Evolutionary conservation across 2,329 filamentous ascomycete genomes (phyloP).

Genomic region (Ophiostoma sp.): DNA sequence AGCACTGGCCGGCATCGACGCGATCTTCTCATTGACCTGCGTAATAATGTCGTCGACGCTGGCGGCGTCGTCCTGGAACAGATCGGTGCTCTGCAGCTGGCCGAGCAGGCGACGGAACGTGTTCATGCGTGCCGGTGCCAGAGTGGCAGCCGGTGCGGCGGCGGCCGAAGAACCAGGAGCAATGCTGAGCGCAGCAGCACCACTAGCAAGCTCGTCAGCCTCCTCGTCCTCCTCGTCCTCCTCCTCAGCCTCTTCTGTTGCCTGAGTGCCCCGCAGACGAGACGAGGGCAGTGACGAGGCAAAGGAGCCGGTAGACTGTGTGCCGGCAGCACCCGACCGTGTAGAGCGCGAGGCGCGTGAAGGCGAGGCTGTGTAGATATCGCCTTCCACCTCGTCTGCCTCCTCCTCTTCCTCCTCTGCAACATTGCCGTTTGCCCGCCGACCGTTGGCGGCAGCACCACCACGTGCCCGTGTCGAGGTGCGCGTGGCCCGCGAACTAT

Average conservation of each 20-base stretch:
- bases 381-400: conserved; percentile 47
- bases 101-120: conserved; percentile 81
- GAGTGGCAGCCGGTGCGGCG: conserved; percentile 15
- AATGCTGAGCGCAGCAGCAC: conserved; percentile 44
- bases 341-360: conserved; percentile 46
- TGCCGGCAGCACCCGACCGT: conserved; percentile 32
- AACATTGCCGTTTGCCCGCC: conserved; percentile 40
- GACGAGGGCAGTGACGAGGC: conserved; percentile 79
- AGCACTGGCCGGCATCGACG: conserved; percentile 38
- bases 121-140: conserved; percentile 63
- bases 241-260: conserved; percentile 36
- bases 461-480: conserved; percentile 38
- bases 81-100: conserved; percentile 68
- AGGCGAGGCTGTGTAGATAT: conserved; percentile 38
- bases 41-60: conserved; percentile 71
- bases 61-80: conserved; percentile 88
- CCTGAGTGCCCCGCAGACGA: conserved; percentile 52
- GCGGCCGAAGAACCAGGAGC: conserved; percentile 32
- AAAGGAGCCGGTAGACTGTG: conserved; percentile 64
- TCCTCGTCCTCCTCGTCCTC: conserved; percentile 42
- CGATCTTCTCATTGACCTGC: conserved; percentile 74
- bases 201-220: conserved; percentile 46
- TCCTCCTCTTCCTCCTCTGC: conserved; percentile 51
- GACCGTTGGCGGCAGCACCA: conserved; percentile 34
- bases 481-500: conserved; percentile 35